These are phyloP conservation scores for Boletus reticulatus DNA, from an alignment of 768 basidiomycete genomes.

Conservation along the genomic window DNA sequence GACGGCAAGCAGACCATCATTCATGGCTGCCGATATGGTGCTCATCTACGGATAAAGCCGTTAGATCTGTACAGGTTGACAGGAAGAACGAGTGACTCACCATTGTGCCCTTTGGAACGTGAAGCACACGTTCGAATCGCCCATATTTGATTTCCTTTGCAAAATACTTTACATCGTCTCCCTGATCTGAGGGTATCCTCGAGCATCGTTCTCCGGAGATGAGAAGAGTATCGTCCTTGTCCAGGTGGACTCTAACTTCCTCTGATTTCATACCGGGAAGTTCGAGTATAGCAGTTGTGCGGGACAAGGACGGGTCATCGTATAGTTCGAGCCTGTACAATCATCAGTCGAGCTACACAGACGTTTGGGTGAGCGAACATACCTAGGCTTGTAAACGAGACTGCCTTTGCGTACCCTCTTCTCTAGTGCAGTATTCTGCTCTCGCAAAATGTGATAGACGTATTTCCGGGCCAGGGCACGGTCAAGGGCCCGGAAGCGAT, in stretches of 20 bases:
- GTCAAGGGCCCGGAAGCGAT: slow-evolving; percentile 31
- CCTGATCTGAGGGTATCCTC: slow-evolving; percentile 16
- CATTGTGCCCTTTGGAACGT: slow-evolving; percentile 37
- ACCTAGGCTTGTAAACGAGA: slow-evolving; percentile 35
- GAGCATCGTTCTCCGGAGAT: slow-evolving; percentile 34
- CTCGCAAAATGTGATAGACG: slow-evolving; percentile 20
- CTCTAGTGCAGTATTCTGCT: slow-evolving; percentile 17
- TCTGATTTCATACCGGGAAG: slow-evolving; percentile 39
- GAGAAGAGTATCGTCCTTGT: slow-evolving; percentile 28
- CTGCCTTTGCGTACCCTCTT: slow-evolving; percentile 24
- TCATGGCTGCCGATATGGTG: slow-evolving; percentile 39
- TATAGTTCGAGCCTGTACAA: slow-evolving; percentile 37
- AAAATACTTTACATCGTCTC: slow-evolving; percentile 21
- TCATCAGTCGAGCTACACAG: slow-evolving; percentile 11
- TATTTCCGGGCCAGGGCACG: slow-evolving; percentile 32
- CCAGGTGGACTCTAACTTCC: slow-evolving; percentile 35
- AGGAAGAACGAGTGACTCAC: slow-evolving; percentile 17
- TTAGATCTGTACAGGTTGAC: slow-evolving; percentile 1
- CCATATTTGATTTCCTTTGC: slow-evolving; percentile 41
- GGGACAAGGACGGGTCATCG: slow-evolving; percentile 33
- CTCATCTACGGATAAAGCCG: slow-evolving; percentile 22
- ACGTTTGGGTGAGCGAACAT: slow-evolving; percentile 4
- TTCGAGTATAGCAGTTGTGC: slow-evolving; percentile 37
- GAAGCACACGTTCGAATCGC: slow-evolving; percentile 35
- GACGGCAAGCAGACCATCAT: slow-evolving; percentile 38